These are phyloP conservation scores for Eragrostis curvula DNA, from an alignment of 176 grass and related monocot genomes.

Conservation along the genomic window DNA sequence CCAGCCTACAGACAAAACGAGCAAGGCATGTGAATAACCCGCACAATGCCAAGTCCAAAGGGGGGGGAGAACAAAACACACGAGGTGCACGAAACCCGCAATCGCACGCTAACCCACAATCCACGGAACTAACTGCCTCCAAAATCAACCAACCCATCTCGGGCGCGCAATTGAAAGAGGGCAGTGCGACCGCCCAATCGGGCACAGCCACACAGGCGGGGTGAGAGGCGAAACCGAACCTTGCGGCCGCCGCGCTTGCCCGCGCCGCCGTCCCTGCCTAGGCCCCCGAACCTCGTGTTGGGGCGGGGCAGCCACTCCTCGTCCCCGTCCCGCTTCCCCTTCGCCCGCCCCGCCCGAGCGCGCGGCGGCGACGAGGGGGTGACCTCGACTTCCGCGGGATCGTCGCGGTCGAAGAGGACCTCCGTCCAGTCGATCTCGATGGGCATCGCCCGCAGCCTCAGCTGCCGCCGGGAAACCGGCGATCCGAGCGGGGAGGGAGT, in stretches of 20 bases:
- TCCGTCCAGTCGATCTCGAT: background rate
- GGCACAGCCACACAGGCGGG: background rate
- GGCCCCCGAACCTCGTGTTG: too few species aligned
- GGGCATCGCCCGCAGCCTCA: background rate
- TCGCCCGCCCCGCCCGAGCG: background rate
- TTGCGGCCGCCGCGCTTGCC: background rate
- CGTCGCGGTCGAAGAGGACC: background rate
- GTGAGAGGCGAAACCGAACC: background rate
- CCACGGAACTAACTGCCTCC: background rate
- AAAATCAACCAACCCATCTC: background rate
- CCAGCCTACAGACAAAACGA: conserved; percentile 18
- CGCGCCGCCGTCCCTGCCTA: background rate
- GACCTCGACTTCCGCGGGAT: background rate
- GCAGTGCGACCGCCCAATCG: background rate
- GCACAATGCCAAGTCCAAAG: background rate
- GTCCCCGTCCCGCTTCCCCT: background rate
- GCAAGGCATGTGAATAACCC: background rate
- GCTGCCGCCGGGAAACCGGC: background rate
- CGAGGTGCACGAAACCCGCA: background rate
- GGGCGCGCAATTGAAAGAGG: background rate
- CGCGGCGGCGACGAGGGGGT: background rate
- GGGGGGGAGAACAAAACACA: background rate
- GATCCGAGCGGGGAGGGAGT: background rate
- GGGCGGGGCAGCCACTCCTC: background rate
- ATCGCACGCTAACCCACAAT: background rate